phyloP scores from a whole-genome alignment of 257 asterid species.

The Ajuga chamaepitys region DNA sequence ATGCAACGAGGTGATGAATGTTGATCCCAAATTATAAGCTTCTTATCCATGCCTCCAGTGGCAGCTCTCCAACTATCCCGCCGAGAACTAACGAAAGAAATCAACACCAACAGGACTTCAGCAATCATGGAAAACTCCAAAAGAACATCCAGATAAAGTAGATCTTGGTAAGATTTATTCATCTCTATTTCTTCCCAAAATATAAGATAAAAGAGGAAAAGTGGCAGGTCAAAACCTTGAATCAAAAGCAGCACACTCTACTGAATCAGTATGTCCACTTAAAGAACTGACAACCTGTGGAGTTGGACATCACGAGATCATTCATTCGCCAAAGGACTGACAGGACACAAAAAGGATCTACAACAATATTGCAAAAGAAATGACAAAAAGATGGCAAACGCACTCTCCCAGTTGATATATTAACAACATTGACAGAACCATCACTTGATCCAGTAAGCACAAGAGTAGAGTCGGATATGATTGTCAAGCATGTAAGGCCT shows the following conservation, averaged over 20 bases:
- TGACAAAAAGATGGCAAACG: neutral
- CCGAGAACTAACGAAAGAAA: constrained; percentile 36
- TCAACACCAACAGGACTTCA: constrained; percentile 13
- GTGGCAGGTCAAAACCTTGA: constrained; percentile 45
- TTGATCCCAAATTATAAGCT: constrained; percentile 83
- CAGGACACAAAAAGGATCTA: neutral
- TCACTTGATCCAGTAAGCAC: constrained; percentile 79
- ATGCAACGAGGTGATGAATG: constrained; percentile 65
- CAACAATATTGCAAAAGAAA: neutral
- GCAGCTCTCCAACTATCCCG: constrained; percentile 61
- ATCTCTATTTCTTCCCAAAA: neutral
- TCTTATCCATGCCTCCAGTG: constrained; percentile 84
- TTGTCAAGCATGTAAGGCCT: constrained; percentile 81
- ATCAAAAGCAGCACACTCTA: constrained; percentile 79
- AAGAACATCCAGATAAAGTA: too few species aligned
- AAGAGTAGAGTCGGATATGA: constrained; percentile 70
- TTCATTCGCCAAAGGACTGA: neutral
- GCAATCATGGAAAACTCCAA: constrained; percentile 15
- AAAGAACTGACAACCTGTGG: constrained; percentile 77
- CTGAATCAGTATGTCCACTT: constrained; percentile 65
- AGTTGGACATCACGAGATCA: constrained; percentile 5
- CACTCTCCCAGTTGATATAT: constrained; percentile 76
- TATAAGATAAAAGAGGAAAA: neutral
- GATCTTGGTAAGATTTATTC: neutral
- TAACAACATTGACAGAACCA: constrained; percentile 65